Evolutionary conservation across 225 moss, liverwort and hornwort genomes (phyloP), one percentile per base, ranked within the genome.

Genomic region (Lunularia cruciata): DNA sequence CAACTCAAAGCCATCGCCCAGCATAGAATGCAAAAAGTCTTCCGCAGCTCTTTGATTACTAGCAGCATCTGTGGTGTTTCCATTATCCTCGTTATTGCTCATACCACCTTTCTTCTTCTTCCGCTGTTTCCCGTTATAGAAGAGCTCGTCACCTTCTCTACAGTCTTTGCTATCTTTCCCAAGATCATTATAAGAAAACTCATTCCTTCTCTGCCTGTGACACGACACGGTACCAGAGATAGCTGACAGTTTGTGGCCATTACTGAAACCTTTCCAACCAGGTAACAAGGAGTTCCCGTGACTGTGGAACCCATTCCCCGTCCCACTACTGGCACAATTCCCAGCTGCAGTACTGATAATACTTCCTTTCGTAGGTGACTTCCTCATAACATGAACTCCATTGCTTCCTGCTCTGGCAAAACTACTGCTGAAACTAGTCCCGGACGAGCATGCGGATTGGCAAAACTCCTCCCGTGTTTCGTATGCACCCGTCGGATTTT

Each of bases 11-110:
- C 22, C 68, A 45, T 86, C 83, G 31, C 83, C 86, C 13, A 87
- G 72, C 85, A 79, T 70, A 15, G 83, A 83, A 55, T 83, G 63
- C 63, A 91, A 60, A 60, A 79, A 81, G 4, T 83, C 86, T 69
- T 82, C 87, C 23, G 60, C 77, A 11, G 79, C 79, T 64, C 60
- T 72, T 25, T 71, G 77, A 28, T 67, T 71, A 19, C 13, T 19
- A 34, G n/a, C 62, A 16, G 61, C 58, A 71, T 73, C 72, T 68
- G 63, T 67, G 26, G 69, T 27, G 43, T 75, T 79, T 40, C 58
- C 45, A n/a, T 67, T 75, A 42, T 57, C 69, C 47, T 14, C 27
- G 0, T 48, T 55, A 22, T 31, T 56, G 27, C 49, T 36, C 0
- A 34, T 56, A 31, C 57, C 72, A 4, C 11, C 39, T 68, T 43